Base-by-base conservation (phyloP, 2,329 filamentous ascomycete genomes). In the Didymella segeticola region DNA sequence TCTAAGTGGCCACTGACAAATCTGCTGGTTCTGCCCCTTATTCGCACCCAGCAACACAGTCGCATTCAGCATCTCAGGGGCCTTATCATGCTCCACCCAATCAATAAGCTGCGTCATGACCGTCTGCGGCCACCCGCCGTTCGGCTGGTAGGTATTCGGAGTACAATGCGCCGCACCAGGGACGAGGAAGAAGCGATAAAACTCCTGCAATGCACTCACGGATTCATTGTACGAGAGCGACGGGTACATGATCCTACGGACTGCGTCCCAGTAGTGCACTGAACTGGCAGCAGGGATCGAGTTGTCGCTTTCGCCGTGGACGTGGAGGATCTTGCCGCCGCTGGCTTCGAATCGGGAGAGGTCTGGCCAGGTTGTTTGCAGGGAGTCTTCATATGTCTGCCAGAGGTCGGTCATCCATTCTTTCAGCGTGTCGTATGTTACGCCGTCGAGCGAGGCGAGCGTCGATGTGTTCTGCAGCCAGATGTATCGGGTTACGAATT, bases 321-420 rank as follows among this genome's bases (percentile, higher is more conserved):
- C 83, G 67, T 85, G 82, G 10, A 86, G 69, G 4, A 86, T 68
- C 68, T 86, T 86, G 47, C 82, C 83, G 19, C 83, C 83, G 0
- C 73, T 60, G 3, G 72, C 46, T 30, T 80, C 72, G 74, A 84
- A 84, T 8, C 72, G 58, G 0, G 78, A 80, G 0, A 86, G 73
- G 58, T 86, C 83, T 0, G 82, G 80, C 23, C 78, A 64, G 1
- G 79, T 83, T 5, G 82, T 85, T 62, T 85, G 82, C 5, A 84
- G 74, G 43, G 67, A 79, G 61, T 82, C 80, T 29, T 73, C 52
- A 68, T 82, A 86, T 25, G 73, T 74, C 36, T 78, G 61, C 74
- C 79, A 76, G 5, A 78, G 82, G 9, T 68, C 72, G 36, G 75
- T 66, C 74, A 84, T 85, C 81, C 81, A 85, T 15, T 77, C 74